phyloP scores from a whole-genome alignment of 106 monocot genomes.

The Allium fistulosum region DNA sequence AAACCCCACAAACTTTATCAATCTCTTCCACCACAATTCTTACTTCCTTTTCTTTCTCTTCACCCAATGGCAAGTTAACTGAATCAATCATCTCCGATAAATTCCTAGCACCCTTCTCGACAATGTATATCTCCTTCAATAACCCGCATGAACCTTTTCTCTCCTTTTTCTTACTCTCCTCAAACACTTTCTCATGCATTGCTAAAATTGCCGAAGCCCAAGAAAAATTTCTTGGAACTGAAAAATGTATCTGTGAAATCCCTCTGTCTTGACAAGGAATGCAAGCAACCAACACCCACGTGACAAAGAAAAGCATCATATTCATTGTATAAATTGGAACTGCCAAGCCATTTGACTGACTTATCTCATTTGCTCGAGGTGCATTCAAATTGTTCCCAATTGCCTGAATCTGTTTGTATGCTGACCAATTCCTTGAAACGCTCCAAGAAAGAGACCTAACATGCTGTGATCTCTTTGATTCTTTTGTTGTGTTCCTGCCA shows the following conservation, averaged over 20 bases:
- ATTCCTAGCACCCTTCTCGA: slow-evolving; percentile 33
- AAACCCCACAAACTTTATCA: slow-evolving; percentile 14
- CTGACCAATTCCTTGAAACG: slow-evolving; percentile 30
- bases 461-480: slow-evolving; percentile 8
- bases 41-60: slow-evolving; percentile 37
- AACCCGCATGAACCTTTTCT: slow-evolving; percentile 41
- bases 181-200: slow-evolving; percentile 42
- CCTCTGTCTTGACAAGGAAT: slow-evolving; percentile 39
- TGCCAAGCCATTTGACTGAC: slow-evolving; percentile 15
- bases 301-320: slow-evolving; percentile 23
- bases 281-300: slow-evolving; percentile 28
- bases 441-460: slow-evolving; percentile 24
- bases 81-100: slow-evolving; percentile 34
- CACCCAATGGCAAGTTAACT: background rate
- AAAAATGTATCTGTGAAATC: slow-evolving; percentile 5
- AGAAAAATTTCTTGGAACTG: slow-evolving; percentile 29
- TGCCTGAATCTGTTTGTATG: slow-evolving; percentile 22
- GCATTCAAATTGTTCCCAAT: slow-evolving; percentile 29
- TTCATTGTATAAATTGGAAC: slow-evolving; percentile 27
- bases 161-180: slow-evolving; percentile 69
- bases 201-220: slow-evolving; percentile 37
- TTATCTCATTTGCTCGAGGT: slow-evolving; percentile 14
- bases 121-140: slow-evolving; percentile 51
- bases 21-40: slow-evolving; percentile 21
- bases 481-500: slow-evolving; percentile 15